Percentiles rank a stretch among this genome's conserved stretches.
Conservation (phyloP, 208 protist species). For the Trypanosoma cruzi region DNA sequence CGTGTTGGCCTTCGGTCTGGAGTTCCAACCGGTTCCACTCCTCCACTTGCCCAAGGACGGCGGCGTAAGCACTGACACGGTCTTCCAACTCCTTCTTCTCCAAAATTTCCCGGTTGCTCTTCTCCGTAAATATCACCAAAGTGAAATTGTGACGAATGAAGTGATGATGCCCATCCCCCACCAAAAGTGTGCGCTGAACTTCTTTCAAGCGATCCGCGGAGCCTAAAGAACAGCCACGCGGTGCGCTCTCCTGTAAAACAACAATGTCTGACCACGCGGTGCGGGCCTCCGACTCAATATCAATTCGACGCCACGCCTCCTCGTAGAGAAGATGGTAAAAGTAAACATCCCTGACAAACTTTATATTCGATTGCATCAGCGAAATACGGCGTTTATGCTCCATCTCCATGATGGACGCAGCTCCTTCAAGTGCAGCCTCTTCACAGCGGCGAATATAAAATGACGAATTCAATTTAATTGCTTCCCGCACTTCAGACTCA, state of each 20-base stretch:
- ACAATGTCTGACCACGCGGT: slow-evolving; percentile 22
- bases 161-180: slow-evolving; percentile 3
- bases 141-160: neutral
- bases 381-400: slow-evolving; percentile 9
- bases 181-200: neutral
- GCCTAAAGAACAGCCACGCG: neutral
- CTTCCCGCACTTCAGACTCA: slow-evolving; percentile 25
- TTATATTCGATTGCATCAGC: slow-evolving; percentile 9
- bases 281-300: slow-evolving; percentile 28
- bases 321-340: slow-evolving; percentile 4
- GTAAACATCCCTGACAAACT: neutral
- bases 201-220: neutral
- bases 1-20: slow-evolving; percentile 1
- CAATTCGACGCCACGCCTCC: slow-evolving; percentile 20
- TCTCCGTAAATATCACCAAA: slow-evolving; percentile 5
- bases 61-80: slow-evolving; percentile 11
- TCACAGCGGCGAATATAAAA: slow-evolving; percentile 3
- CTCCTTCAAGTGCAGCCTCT: neutral
- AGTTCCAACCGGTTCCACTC: slow-evolving; percentile 28
- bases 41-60: slow-evolving; percentile 26
- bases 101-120: neutral
- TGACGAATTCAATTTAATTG: neutral
- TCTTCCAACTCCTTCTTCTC: neutral
- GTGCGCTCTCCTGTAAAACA: slow-evolving; percentile 12
- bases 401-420: slow-evolving; percentile 15